Evolutionary conservation across 2,329 filamentous ascomycete genomes (phyloP), one percentile per base, ranked within the genome.

Genomic region (Colletotrichum agaves): DNA sequence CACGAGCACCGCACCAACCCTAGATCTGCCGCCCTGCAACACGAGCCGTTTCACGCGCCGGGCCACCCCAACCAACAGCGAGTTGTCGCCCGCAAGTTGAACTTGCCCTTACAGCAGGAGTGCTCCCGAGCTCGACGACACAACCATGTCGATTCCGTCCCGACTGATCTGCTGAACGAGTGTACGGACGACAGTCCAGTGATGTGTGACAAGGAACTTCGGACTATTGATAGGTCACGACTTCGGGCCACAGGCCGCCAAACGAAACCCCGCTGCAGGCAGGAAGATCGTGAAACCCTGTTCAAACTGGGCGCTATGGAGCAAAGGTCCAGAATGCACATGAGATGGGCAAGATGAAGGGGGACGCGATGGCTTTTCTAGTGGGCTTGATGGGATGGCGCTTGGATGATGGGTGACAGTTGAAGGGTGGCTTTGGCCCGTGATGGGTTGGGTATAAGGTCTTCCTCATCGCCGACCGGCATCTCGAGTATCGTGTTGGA

Each of bases 1-100:
- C 55, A 33, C 56, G 55, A 60, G 31, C 37, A 57, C 61, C 63
- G 61, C 67, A 60, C 69, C 63, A 70, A 61, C 67, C 59, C 67
- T 60, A 33, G 35, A 64, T 46, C 59, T 69, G 55, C 56, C 49
- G 53, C 35, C 46, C 27, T 68, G 69, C 59, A 64, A 70, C 67
- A 44, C 60, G 23, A 59, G 39, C 41, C 35, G 69, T 71, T 71
- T 71, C 69, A 71, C 55, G 41, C 41, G 35, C 43, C 50, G 37
- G 35, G 61, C 44, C 57, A 41, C 60, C 65, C 44, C 62, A 41
- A 46, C 57, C 66, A 58, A 61, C 33, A 17, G 23, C 13, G 17
- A 52, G 10, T 58, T 31, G 57, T 56, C 11, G 5, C 37, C 6
- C 41, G 19, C 21, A 47, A 41, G 21, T 33, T 12, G n/a, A 41